Base-by-base conservation (phyloP, 2,329 filamentous ascomycete species). In the Fusarium subglutinans region DNA sequence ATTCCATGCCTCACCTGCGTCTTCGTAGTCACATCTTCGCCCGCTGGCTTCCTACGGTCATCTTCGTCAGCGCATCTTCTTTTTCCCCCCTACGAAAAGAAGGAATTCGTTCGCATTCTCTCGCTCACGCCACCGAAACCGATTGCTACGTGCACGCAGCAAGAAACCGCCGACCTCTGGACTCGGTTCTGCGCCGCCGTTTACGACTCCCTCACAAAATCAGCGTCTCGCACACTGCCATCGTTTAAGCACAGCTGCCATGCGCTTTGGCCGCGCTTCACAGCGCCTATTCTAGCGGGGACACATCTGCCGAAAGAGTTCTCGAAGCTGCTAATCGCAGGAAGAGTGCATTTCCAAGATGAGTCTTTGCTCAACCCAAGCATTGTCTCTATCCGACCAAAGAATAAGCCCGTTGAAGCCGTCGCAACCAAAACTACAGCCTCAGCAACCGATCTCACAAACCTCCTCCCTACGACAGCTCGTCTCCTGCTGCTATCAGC, bases 241-340 rank as follows among this genome's bases (percentile, higher is more conserved):
- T 89, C 90, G 17, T 95, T 98, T 75, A 87, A 86, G 8, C 88
- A 89, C 41, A 90, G 92, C 56, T 95, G 93, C 79, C 83, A 89
- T 55, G 89, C 91, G 48, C 88, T 98, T 26, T 99, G 96, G 96
- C 91, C 92, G 17, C 89, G 91, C 8, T 98, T 99, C 82, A 91
- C 94, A 2, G 88, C 90, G 12, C 96, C 96, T 1, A 89, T 98
- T 30, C 83, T 91, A 3, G 89, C 91, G 4, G 93, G 93, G n/a
- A 91, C 92, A 14, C 91, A 92, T 77, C 88, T 89, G 4, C 90
- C 93, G 15, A 91, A 92, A 76, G 94, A 98, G 78, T 98, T 98
- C 82, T 92, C 93, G 20, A 92, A 93, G 71, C 86, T 99, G 13
- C 88, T 98, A 63, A 91, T 96, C 55, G 89, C 90, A 4, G 89